Conservation (phyloP, 495 filamentous ascomycete genomes). For the Bryoglossum gracile region DNA sequence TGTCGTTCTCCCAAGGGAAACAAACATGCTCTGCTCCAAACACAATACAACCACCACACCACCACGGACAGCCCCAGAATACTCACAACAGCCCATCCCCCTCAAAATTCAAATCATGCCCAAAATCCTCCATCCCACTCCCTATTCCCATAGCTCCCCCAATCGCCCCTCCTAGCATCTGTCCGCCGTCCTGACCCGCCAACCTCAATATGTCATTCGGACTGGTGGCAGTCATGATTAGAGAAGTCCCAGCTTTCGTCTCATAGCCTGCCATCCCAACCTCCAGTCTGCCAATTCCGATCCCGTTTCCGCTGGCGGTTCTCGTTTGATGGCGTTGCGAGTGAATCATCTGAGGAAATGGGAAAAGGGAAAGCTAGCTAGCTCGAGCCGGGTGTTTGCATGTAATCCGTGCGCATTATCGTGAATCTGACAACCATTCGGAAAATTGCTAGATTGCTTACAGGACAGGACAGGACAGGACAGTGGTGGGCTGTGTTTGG, state of each 20-base stretch:
- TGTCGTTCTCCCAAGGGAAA: not conserved
- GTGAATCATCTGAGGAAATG: slow-evolving; percentile 13
- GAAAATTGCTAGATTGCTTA: too few species aligned
- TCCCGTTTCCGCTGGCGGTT: slow-evolving; percentile 1
- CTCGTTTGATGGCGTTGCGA: slow-evolving; percentile 3
- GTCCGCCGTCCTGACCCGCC: slow-evolving; percentile 7
- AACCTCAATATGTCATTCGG: slow-evolving; percentile 22
- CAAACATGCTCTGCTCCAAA: too few species aligned
- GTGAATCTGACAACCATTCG: too few species aligned
- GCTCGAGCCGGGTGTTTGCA: too few species aligned
- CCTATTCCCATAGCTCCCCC: slow-evolving; percentile 5
- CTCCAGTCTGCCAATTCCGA: too few species aligned
- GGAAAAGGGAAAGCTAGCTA: too few species aligned
- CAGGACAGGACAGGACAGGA: too few species aligned
- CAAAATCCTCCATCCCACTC: slow-evolving; percentile 20
- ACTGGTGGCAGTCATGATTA: slow-evolving; percentile 13
- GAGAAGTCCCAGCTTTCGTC: too few species aligned
- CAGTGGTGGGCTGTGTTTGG: too few species aligned
- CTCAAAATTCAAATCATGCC: slow-evolving; percentile 23
- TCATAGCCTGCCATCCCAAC: slow-evolving; percentile 17
- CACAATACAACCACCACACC: too few species aligned
- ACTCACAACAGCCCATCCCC: slow-evolving; percentile 19
- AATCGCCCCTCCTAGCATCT: not conserved
- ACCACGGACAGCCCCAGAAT: too few species aligned
- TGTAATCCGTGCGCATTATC: too few species aligned